phyloP scores from a whole-genome alignment of 192 early-diverging fungal species.

The Radiomyces spectabilis region DNA sequence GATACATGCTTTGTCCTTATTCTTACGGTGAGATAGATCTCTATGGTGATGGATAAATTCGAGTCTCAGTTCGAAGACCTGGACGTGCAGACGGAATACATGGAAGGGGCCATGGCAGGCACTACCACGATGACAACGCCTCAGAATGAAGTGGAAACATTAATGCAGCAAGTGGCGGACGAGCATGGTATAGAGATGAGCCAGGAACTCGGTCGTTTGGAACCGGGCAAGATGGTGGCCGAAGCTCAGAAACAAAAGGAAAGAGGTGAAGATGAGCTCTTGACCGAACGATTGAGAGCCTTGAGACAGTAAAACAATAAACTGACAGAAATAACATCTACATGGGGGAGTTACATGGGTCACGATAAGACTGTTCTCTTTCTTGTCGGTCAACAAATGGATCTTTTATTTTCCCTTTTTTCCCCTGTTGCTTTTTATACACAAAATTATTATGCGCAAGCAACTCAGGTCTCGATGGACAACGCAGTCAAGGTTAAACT shows the following conservation, averaged over 20 bases:
- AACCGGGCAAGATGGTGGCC: conserved; percentile 36
- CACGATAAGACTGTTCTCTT: too few relatives aligned
- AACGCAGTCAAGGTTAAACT: too few relatives aligned
- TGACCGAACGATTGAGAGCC: conserved; percentile 37
- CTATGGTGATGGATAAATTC: conserved; percentile 98
- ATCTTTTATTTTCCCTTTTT: too few relatives aligned
- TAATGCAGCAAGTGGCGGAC: conserved; percentile 97
- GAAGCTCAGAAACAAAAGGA: conserved; percentile 35
- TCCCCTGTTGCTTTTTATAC: too few relatives aligned
- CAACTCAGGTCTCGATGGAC: too few relatives aligned
- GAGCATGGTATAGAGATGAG: conserved; percentile 90
- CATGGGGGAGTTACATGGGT: too few relatives aligned
- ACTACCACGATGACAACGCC: conserved; percentile 84
- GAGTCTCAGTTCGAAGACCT: conserved; percentile 95
- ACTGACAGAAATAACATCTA: too few relatives aligned
- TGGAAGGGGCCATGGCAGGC: conserved; percentile 89
- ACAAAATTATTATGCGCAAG: too few relatives aligned
- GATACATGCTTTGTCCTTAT: background rate
- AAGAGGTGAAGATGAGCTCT: conserved; percentile 32
- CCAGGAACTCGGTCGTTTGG: conserved; percentile 49
- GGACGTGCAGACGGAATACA: conserved; percentile 95
- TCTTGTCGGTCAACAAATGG: too few relatives aligned
- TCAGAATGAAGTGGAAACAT: conserved; percentile 82
- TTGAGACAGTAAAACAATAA: conserved; percentile 42
- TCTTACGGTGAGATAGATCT: conserved; percentile 52